A percentile compares a stretch with the other conserved stretches of the same genome.
Evolutionary conservation across 2,329 filamentous ascomycete species (phyloP).

Genomic region (Dothistroma pini): DNA sequence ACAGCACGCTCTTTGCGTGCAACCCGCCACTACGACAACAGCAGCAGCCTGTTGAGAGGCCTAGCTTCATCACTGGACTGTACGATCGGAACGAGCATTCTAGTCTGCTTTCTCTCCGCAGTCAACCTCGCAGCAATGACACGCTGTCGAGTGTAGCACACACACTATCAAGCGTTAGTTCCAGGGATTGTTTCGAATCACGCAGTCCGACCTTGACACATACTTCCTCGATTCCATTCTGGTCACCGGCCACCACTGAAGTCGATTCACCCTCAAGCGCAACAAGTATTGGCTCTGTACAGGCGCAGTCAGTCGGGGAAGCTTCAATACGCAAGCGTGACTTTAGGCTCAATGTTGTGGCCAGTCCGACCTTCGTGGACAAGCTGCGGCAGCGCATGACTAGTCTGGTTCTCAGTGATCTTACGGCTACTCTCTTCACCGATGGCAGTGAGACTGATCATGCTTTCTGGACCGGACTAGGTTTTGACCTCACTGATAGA

Average conservation of each 20-base stretch:
- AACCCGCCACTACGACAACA: constrained; percentile 39
- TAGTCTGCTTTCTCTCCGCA: constrained; percentile 21
- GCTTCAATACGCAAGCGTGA: constrained; percentile 6
- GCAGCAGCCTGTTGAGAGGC: constrained; percentile 5
- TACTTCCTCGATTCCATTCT: constrained; percentile 76
- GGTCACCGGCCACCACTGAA: constrained; percentile 77
- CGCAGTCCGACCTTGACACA: constrained; percentile 66
- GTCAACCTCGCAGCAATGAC: constrained; percentile 26
- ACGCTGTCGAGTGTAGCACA: constrained; percentile 26
- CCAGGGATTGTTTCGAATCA: constrained; percentile 65
- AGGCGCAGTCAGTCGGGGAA: constrained; percentile 17
- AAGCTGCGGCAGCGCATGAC: constrained; percentile 62
- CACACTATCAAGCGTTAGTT: constrained; percentile 31
- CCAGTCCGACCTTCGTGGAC: constrained; percentile 39
- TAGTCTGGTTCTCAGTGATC: constrained; percentile 81
- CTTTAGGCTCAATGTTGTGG: no score
- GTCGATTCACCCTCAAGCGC: constrained; percentile 61
- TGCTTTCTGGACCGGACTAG: constrained; percentile 68
- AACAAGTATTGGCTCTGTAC: constrained; percentile 52
- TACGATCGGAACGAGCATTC: constrained; percentile 13
- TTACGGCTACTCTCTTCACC: constrained; percentile 82
- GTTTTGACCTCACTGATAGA: constrained; percentile 36
- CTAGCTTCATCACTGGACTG: constrained; percentile 12
- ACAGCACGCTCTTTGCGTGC: constrained; percentile 79
- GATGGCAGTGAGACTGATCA: constrained; percentile 87